These are phyloP conservation scores for Brassica nigra DNA, from an alignment of 345 rosid genomes.

Conservation along the genomic window DNA sequence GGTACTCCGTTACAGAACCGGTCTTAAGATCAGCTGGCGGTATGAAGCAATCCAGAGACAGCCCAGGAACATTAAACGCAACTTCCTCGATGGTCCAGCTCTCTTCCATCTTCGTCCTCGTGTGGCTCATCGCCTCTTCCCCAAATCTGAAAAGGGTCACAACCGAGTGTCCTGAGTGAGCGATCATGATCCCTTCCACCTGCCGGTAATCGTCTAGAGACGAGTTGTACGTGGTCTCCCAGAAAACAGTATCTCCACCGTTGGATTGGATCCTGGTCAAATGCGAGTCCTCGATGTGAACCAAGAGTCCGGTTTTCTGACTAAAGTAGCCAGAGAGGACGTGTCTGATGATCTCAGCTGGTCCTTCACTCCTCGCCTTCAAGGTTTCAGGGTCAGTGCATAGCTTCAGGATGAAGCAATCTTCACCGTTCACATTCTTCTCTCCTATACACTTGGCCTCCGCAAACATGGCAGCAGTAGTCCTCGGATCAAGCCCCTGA, in stretches of 20 bases:
- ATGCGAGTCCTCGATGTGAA: conserved; percentile 87
- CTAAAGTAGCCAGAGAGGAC: conserved; percentile 86
- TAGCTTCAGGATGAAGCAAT: conserved; percentile 85
- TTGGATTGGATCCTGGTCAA: conserved; percentile 78
- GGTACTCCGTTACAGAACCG: conserved; percentile 55
- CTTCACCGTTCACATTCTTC: conserved; percentile 75
- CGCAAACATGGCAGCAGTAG: conserved; percentile 75
- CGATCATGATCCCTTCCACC: conserved; percentile 94
- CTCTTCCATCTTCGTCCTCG: conserved; percentile 94
- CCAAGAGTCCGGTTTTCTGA: conserved; percentile 85
- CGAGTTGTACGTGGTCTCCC: conserved; percentile 93
- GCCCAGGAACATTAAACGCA: conserved; percentile 88
- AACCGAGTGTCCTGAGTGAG: conserved; percentile 86
- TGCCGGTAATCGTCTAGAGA: conserved; percentile 76
- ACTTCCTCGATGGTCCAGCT: conserved; percentile 96
- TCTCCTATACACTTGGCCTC: conserved; percentile 88
- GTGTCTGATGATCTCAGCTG: conserved; percentile 87
- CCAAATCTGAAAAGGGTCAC: conserved; percentile 92
- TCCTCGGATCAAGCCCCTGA: conserved; percentile 94
- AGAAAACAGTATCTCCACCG: conserved; percentile 78
- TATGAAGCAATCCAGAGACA: conserved; percentile 83
- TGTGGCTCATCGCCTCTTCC: conserved; percentile 82
- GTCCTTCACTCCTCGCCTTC: conserved; percentile 85
- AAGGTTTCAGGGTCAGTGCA: conserved; percentile 73
- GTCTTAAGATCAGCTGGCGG: conserved; percentile 85